phyloP scores from a whole-genome alignment of 306 rosid species.

The Coriaria nepalensis region DNA sequence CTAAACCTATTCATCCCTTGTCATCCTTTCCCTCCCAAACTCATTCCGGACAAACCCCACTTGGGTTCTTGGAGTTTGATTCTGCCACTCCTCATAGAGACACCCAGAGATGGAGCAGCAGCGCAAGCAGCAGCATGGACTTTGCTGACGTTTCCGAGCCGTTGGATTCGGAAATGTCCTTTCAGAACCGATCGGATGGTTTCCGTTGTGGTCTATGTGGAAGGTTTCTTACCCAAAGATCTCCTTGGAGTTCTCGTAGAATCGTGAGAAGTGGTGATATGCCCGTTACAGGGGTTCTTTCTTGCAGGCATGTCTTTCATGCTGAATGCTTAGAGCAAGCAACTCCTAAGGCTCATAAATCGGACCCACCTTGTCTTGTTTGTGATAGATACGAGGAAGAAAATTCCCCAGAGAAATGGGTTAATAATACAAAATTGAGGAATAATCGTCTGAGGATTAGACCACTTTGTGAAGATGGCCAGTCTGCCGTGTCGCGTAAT shows the following conservation, averaged over 20 bases:
- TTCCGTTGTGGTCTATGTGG: constrained; percentile 65
- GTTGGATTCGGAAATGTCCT: constrained; percentile 46
- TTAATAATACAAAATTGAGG: constrained; percentile 25
- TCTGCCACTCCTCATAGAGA: constrained; percentile 43
- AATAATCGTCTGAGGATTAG: constrained; percentile 35
- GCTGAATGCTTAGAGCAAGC: constrained; percentile 84
- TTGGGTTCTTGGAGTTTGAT: constrained; percentile 41
- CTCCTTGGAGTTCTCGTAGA: constrained; percentile 77
- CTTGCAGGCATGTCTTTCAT: constrained; percentile 68
- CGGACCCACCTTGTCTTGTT: constrained; percentile 69
- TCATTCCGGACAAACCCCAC: constrained; percentile 31
- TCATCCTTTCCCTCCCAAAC: constrained; percentile 38
- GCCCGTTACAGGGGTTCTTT: constrained; percentile 74
- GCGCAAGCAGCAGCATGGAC: constrained; percentile 70
- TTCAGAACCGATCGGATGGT: constrained; percentile 30
- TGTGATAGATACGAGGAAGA: constrained; percentile 48
- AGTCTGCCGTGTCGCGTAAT: constrained; percentile 49
- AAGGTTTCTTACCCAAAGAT: constrained; percentile 61
- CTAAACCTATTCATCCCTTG: constrained; percentile 74
- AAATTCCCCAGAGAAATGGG: constrained; percentile 33
- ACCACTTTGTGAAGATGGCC: constrained; percentile 42
- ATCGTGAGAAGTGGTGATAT: constrained; percentile 84
- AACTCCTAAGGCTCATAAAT: constrained; percentile 47
- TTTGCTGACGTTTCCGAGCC: constrained; percentile 59
- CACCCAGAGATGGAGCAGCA: constrained; percentile 53